phyloP scores from a whole-genome alignment of 768 basidiomycete genomes.

The Boletellus sp. region DNA sequence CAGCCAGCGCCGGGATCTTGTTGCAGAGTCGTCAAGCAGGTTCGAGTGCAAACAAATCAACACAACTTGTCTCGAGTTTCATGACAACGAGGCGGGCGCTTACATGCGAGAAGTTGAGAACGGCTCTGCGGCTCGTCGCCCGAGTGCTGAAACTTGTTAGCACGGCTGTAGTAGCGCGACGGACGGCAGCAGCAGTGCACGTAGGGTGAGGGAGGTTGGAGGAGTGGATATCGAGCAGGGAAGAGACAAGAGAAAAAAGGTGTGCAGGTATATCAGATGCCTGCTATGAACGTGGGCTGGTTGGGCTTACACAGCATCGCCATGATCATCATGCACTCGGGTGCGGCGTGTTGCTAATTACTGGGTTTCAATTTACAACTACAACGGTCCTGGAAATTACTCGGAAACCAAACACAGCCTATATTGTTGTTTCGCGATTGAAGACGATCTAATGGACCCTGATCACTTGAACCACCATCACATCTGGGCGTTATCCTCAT shows the following conservation, averaged over 20 bases:
- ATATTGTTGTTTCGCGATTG: too few species aligned
- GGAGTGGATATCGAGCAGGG: too few species aligned
- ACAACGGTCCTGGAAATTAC: background rate
- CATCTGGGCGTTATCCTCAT: too few species aligned
- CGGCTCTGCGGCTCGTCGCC: too few species aligned
- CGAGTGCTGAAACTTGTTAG: background rate
- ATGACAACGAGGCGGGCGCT: constrained; percentile 19
- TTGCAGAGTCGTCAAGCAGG: constrained; percentile 24
- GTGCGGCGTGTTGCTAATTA: too few species aligned
- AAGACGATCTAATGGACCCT: too few species aligned
- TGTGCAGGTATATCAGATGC: background rate
- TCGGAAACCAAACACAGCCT: background rate
- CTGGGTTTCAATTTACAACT: too few species aligned
- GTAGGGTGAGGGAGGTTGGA: background rate
- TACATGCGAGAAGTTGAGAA: constrained; percentile 4
- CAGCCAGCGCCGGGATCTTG: constrained; percentile 15
- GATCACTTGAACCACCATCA: too few species aligned
- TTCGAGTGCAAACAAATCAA: constrained; percentile 32
- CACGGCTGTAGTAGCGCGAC: background rate
- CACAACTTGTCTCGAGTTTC: constrained; percentile 23
- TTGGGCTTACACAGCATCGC: too few species aligned
- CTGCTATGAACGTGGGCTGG: too few species aligned
- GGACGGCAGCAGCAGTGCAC: background rate
- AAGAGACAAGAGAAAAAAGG: background rate
- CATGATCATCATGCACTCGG: too few species aligned